These are phyloP conservation scores for Talaromyces thailandensis DNA, from an alignment of 495 filamentous ascomycete genomes.

Conservation along the genomic window DNA sequence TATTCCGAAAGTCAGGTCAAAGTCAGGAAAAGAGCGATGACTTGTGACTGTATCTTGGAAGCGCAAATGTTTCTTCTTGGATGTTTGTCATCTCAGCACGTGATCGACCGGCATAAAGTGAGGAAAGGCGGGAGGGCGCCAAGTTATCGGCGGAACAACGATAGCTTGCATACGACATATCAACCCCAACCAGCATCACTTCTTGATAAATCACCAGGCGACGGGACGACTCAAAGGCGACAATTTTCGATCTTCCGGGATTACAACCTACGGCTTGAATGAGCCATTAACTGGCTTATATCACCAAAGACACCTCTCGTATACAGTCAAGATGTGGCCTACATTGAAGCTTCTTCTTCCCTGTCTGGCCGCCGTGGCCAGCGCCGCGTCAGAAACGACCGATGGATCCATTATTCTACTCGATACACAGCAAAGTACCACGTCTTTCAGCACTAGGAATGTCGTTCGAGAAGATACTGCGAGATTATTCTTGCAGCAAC, in stretches of 20 bases:
- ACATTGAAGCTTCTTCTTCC: slow-evolving; percentile 1
- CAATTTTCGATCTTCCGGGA: background rate
- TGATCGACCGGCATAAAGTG: slow-evolving; percentile 4
- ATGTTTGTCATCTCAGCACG: slow-evolving; percentile 10
- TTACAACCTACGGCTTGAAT: background rate
- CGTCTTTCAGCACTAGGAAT: background rate
- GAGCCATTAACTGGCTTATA: background rate
- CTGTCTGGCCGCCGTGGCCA: slow-evolving; percentile 2
- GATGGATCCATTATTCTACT: slow-evolving; percentile 3
- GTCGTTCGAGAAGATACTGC: background rate
- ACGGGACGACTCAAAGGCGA: background rate
- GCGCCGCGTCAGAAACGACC: background rate
- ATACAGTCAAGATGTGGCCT: background rate
- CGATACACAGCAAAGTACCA: background rate
- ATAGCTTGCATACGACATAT: slow-evolving; percentile 1
- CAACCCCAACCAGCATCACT: background rate
- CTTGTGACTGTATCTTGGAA: background rate
- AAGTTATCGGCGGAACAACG: background rate
- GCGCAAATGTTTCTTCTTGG: background rate
- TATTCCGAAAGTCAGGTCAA: background rate
- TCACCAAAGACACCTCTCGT: background rate
- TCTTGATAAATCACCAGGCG: background rate
- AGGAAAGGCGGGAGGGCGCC: background rate
- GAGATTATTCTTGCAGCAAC: slow-evolving; percentile 5
- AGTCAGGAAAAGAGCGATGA: background rate